Base-by-base conservation (phyloP, 805 yeast genomes). In the Wickerhamomyces kurtzmanii region DNA sequence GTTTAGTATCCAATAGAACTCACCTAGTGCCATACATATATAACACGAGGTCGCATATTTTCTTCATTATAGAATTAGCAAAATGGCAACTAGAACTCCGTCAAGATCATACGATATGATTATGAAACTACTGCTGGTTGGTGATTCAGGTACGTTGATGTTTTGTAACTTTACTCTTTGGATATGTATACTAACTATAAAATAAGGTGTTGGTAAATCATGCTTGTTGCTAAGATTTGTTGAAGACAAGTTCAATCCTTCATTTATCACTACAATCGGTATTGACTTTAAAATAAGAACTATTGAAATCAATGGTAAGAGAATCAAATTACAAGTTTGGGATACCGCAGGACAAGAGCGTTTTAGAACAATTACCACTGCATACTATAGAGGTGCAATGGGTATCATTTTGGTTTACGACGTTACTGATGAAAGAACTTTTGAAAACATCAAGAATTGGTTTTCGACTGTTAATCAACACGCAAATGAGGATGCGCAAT, bases 261-360 rank as follows among this genome's bases (percentile, higher is more conserved):
- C 91, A 13, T 91, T 89, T 58, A 91, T 91, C 59, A 86, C 97
- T 34, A 91, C 98, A 26, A 91, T 91, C 47, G 98, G 98, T 31
- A 91, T 91, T 47, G 98, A 91, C 57, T 91, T 91, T 71, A 91
- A 91, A 64, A 89, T 91, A 53, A 80, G 96, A 59, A 87, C 96
- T 17, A 83, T 87, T 42, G 96, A 89, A 45, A 70, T 87, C 40
- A 89, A 89, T 38, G 96, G 95, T 30, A 82, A 83, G 58, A 80
- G 80, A 40, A 82, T 91, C 57, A 91, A 91, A 61, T 70, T 89
- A 51, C 98, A 91, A 57, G 82, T 89, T 24, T 81, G 96, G 96
- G 96, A 86, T 53, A 86, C 96, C 22, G 96, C 96, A 1, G 96
- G 96, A n/a, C 96, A 86, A 60, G 96, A 86, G 55, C 68, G 96